A percentile compares a stretch with the other conserved stretches of the same genome.
Conservation (phyloP, 768 basidiomycete species). For the Phaeolepiota aurea region DNA sequence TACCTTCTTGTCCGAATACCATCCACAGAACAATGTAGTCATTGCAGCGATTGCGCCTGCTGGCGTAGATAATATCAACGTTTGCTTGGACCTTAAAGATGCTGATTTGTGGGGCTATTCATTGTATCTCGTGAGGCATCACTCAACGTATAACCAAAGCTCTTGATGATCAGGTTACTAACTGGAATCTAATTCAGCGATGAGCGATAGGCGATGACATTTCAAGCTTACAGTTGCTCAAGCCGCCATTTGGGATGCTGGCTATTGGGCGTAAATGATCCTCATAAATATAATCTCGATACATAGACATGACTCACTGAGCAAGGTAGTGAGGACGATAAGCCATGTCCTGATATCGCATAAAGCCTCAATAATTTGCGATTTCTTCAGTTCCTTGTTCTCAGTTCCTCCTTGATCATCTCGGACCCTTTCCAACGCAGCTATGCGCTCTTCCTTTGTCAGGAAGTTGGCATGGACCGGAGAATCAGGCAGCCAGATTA, state of each 20-base stretch:
- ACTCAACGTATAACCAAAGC: slow-evolving; percentile 55
- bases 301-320: slow-evolving; percentile 35
- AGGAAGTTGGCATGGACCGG: slow-evolving; percentile 52
- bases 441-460: slow-evolving; percentile 50
- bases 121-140: neutral
- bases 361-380: slow-evolving; percentile 50
- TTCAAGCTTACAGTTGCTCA: slow-evolving; percentile 47
- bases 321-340: slow-evolving; percentile 47
- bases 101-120: neutral
- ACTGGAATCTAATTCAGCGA: slow-evolving; percentile 20
- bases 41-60: slow-evolving; percentile 40
- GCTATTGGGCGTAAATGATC: slow-evolving; percentile 28
- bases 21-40: slow-evolving; percentile 46
- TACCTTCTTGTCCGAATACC: slow-evolving; percentile 61
- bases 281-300: too few species aligned
- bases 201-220: neutral
- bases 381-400: slow-evolving; percentile 51
- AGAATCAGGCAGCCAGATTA: slow-evolving; percentile 59
- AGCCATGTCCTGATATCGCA: slow-evolving; percentile 54
- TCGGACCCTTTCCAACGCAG: slow-evolving; percentile 58
- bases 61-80: slow-evolving; percentile 52
- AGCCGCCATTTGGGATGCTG: slow-evolving; percentile 56
- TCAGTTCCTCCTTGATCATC: slow-evolving; percentile 57
- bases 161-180: slow-evolving; percentile 55
- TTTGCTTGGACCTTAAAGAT: slow-evolving; percentile 40